Base-by-base conservation (phyloP, 768 basidiomycete species). In the Hydnomerulius pinastri region DNA sequence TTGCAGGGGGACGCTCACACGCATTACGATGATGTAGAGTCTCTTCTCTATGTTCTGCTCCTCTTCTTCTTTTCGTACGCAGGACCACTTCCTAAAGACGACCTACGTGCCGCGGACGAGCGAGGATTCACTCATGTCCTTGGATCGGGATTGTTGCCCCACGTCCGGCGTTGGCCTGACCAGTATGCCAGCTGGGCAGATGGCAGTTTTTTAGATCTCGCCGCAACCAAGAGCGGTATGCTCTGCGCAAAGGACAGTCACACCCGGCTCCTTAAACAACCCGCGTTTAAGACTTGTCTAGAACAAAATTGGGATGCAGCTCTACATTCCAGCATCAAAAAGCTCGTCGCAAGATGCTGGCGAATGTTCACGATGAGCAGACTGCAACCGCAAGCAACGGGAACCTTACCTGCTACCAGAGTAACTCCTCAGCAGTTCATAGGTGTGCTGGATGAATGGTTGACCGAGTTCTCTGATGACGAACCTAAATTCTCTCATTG, bases 21-120 rank as follows among this genome's bases (percentile, higher is more conserved):
- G 4, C 25, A 33, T 15, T 35, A 13, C 13, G 49, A 50, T 43
- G 49, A 50, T 15, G 29, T 50, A 17, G 49, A 50, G 24, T 50
- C 49, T 1, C 44, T 50, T 29, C 25, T 50, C 27, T 50, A 43
- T 43, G 49, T 50, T 6, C 10, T 50, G 9, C 11, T 50, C 11
- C 36, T 50, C 9, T 50, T 50, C 33, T 43, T 50, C 15, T 28
- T 43, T 20, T 29, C 49, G 0, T 50, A 50, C 37, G 25, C n/a
- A 10, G 41, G 49, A n/a, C 49, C 49, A 7, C 41, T 43, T 12
- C 15, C 21, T 2, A 33, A 25, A 13, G 25, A 44, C 4, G 24
- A 33, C 9, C 32, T 43, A 12, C 1, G 9, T 2, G 24, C 4
- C n/a, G 49, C 49, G 3, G 30, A 27, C 23, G 15, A 8, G 4